phyloP scores from a whole-genome alignment of 2,329 filamentous ascomycete genomes.

The Talaromyces sp. region DNA sequence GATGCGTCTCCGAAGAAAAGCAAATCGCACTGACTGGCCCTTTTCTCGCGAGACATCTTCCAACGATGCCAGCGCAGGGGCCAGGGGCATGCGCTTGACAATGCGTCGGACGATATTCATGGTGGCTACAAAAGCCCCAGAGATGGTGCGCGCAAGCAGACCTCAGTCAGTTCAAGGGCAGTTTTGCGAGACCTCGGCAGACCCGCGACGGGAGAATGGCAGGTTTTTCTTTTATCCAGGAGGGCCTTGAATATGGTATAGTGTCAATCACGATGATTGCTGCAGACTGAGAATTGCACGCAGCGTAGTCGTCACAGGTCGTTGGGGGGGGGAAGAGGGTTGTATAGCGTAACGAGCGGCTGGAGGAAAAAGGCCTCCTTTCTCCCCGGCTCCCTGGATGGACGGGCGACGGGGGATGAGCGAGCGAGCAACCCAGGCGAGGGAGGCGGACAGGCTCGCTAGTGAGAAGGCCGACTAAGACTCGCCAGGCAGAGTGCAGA shows the following conservation, averaged over 20 bases:
- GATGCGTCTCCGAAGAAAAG: constrained; percentile 81
- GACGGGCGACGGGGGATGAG: constrained; percentile 18
- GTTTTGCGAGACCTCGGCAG: constrained; percentile 13
- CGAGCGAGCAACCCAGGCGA: constrained; percentile 19
- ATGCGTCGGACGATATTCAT: constrained; percentile 52
- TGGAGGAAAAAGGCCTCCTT: constrained; percentile 38
- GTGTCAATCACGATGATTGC: not conserved
- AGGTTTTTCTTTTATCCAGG: too few species aligned
- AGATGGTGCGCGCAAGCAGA: constrained; percentile 13
- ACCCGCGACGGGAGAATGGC: not conserved
- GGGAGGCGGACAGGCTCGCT: constrained; percentile 20
- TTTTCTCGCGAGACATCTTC: constrained; percentile 43
- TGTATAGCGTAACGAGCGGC: constrained; percentile 31
- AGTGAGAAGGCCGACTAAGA: constrained; percentile 14
- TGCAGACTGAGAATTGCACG: not conserved
- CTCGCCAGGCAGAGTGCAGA: constrained; percentile 20
- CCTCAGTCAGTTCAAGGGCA: constrained; percentile 12
- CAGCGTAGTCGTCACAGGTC: not conserved
- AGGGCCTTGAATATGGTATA: too few species aligned
- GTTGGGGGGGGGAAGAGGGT: constrained; percentile 16
- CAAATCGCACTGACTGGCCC: constrained; percentile 49
- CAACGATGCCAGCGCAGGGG: constrained; percentile 37
- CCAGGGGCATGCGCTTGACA: constrained; percentile 46
- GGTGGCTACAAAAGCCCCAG: constrained; percentile 19
- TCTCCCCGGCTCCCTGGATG: constrained; percentile 27